Base-by-base conservation (phyloP, 345 rosid genomes). In the Kandelia obovata region DNA sequence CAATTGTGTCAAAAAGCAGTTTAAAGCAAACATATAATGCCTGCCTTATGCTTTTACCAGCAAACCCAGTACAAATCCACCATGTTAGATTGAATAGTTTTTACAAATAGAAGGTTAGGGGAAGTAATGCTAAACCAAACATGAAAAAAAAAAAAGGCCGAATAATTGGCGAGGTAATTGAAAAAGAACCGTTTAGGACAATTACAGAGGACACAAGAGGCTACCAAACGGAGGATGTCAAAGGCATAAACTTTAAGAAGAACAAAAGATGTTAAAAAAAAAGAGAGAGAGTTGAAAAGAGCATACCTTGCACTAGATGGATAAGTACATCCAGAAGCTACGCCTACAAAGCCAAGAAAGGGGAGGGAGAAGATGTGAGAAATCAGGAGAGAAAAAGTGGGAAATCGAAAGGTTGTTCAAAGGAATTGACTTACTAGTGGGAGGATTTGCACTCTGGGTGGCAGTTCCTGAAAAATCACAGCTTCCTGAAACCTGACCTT, bases 401-500 rank as follows among this genome's bases (percentile, higher is more conserved):
- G 26, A 34, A 28, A 7, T 9, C 4, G 52, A 15, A 21, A 30
- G 30, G 20, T 23, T 55, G 1, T 13, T 13, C 49, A 43, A 43
- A 15, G 52, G 27, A 15, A n/a, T 56, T 3, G 10, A 71, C 71
- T 27, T 78, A 88, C 93, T 70, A 71, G 81, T 31, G 60, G 88
- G 85, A 46, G 83, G 84, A 62, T 28, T 81, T 35, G 77, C 11
- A 25, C 72, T 78, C 11, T 2, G 6, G 11, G 78, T 31, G 31
- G 97, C 96, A 28, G 88, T 68, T 55, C 90, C 90, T 13, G 86
- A 64, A 66, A 91, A 91, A 69, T 91, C 88, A 73, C 91, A 91
- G 83, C 80, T 86, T 2, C 81, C 89, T 19, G 61, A 0, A 65
- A 31, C n/a, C 75, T 82, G 82, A 62, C 82, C 78, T 53, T 87